These are phyloP conservation scores for Chlamydomonas sp. DNA, from an alignment of 139 green algal genomes.

Conservation along the genomic window DNA sequence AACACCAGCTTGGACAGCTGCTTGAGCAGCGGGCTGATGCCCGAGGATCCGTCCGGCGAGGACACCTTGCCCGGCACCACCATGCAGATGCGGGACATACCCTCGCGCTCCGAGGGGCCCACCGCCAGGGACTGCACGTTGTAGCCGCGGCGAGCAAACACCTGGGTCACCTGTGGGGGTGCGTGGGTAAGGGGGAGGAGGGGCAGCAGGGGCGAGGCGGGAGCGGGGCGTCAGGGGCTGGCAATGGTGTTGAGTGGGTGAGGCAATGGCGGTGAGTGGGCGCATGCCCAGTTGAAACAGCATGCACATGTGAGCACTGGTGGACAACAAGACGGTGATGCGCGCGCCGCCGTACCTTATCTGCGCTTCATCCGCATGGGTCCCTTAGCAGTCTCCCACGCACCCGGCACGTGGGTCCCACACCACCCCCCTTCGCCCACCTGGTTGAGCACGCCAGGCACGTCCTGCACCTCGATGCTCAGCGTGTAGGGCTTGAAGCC, in stretches of 20 bases:
- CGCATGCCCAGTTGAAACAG: neutral
- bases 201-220: neutral
- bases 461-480: conserved; percentile 89
- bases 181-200: neutral
- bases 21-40: conserved; percentile 90
- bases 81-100: conserved; percentile 91
- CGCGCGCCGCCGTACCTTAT: no score
- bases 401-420: neutral
- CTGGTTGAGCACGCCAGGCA: conserved; percentile 93
- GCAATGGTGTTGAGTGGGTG: neutral
- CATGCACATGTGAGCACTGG: neutral
- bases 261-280: neutral
- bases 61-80: conserved; percentile 87
- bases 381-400: no score
- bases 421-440: conserved; percentile 33
- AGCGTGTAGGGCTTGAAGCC: conserved; percentile 81
- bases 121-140: conserved; percentile 98
- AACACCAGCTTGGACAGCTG: conserved; percentile 93
- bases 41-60: neutral
- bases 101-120: conserved; percentile 84
- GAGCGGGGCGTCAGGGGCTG: neutral
- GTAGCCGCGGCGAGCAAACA: conserved; percentile 97
- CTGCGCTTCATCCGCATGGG: no score
- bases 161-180: conserved; percentile 84
- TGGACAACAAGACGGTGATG: no score